These are phyloP conservation scores for Penicillium coffeae DNA, from an alignment of 495 filamentous ascomycete species.

Conservation along the genomic window DNA sequence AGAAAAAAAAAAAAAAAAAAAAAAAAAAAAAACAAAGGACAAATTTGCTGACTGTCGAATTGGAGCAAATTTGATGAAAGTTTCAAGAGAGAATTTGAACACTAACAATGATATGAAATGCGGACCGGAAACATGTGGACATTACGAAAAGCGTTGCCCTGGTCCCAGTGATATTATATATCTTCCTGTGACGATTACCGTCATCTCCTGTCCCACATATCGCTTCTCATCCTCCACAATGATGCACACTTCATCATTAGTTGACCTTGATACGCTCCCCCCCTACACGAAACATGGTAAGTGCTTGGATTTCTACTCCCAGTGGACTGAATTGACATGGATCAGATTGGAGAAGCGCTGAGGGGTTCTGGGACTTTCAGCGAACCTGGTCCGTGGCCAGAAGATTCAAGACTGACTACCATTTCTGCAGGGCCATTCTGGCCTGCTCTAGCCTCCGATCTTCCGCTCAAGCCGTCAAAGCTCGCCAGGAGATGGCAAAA, in stretches of 20 bases:
- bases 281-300: background rate
- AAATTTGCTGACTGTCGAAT: no score
- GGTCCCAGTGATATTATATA: no score
- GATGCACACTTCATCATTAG: background rate
- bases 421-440: background rate
- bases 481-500: background rate
- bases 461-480: background rate
- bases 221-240: background rate
- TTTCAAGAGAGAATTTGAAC: no score
- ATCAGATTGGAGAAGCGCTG: background rate
- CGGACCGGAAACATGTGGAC: no score
- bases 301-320: no score
- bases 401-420: background rate
- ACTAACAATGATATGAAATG: no score
- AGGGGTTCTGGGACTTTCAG: background rate
- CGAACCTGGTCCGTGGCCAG: background rate
- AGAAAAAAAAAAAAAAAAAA: no score
- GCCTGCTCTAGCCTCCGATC: background rate
- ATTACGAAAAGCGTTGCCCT: no score
- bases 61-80: no score
- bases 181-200: no score
- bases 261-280: background rate
- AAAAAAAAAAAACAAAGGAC: no score
- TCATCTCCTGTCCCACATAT: background rate
- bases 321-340: background rate